These are phyloP conservation scores for Emmonsiellopsis sp. DNA, from an alignment of 2,329 filamentous ascomycete genomes.

Conservation along the genomic window DNA sequence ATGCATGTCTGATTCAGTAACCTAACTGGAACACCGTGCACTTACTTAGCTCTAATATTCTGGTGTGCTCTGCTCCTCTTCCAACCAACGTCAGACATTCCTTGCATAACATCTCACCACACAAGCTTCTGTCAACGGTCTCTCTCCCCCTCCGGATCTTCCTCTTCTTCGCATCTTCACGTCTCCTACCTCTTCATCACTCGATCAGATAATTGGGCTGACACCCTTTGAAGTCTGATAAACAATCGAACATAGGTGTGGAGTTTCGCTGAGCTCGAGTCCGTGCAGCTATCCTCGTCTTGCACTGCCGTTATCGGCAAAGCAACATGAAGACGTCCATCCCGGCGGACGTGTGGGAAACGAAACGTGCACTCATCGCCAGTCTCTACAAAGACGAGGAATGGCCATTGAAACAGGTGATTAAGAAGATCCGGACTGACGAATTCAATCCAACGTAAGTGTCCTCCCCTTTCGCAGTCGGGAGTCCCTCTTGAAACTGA, in stretches of 20 bases:
- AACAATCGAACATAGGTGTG: too few relatives aligned
- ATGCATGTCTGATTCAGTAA: background rate
- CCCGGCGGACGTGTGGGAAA: constrained; percentile 35
- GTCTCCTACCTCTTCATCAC: too few relatives aligned
- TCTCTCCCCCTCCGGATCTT: background rate
- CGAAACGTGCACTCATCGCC: constrained; percentile 32
- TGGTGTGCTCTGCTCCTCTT: background rate
- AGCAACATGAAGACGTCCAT: constrained; percentile 32
- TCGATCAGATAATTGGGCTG: too few relatives aligned
- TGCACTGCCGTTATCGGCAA: background rate
- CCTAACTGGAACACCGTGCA: background rate
- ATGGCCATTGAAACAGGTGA: constrained; percentile 37
- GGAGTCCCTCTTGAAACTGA: background rate
- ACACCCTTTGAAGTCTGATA: too few relatives aligned
- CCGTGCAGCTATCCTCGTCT: background rate
- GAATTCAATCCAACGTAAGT: constrained; percentile 35
- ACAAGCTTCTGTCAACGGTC: background rate
- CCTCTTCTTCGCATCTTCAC: too few relatives aligned
- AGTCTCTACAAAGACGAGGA: constrained; percentile 35
- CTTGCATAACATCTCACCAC: background rate
- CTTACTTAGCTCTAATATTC: background rate
- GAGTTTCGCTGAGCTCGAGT: too few relatives aligned
- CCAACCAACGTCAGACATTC: background rate
- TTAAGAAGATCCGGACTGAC: constrained; percentile 33
- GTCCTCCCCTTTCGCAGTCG: background rate